Conservation (phyloP, 306 rosid species). For the Dalbergia cultrata region DNA sequence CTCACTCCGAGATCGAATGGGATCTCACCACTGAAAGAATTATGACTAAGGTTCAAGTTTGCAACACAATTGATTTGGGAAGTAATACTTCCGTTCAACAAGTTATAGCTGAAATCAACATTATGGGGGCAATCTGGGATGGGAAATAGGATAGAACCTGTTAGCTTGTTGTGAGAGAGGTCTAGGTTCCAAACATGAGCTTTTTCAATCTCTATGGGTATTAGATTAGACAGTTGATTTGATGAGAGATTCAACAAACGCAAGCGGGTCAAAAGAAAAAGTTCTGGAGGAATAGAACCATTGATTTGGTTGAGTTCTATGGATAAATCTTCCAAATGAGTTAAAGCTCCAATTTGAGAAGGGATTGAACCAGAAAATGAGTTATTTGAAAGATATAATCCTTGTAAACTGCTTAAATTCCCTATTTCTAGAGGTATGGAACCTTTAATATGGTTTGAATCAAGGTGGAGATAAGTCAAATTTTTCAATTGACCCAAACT, state of each 20-base stretch:
- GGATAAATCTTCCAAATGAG: background rate
- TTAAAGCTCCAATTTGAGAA: background rate
- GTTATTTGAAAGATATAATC: background rate
- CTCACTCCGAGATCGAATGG: background rate
- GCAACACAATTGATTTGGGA: background rate
- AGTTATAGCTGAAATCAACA: background rate
- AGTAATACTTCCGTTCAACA: background rate
- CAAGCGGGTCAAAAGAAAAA: background rate
- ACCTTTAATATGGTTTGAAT: background rate
- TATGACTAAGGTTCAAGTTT: background rate
- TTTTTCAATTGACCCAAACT: background rate
- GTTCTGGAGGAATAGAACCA: background rate
- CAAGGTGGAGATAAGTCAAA: background rate
- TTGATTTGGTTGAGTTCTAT: background rate
- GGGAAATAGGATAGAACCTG: no score
- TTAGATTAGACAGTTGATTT: background rate
- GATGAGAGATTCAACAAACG: background rate
- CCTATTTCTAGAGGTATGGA: background rate
- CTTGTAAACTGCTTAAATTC: background rate
- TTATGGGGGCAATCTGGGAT: background rate
- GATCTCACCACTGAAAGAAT: background rate
- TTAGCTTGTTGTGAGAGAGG: no score
- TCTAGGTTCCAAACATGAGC: no score
- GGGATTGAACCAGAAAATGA: background rate
- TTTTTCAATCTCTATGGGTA: background rate